A percentile compares a stretch with the other conserved stretches of the same genome.
Evolutionary conservation across 2,329 filamentous ascomycete species (phyloP).

Genomic region (Parastagonospora avenae): DNA sequence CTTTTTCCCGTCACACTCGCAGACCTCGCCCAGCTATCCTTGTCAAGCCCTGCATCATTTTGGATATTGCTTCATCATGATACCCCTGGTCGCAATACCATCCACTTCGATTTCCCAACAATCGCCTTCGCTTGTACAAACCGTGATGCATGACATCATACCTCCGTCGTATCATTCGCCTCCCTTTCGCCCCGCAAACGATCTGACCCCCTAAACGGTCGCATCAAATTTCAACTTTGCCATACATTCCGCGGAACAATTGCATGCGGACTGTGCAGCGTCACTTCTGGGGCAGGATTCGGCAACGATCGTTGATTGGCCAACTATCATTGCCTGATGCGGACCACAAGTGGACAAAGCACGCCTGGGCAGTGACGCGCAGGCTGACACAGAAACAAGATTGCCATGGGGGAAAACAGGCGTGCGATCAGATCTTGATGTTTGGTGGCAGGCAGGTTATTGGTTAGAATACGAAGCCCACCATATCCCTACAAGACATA

Average conservation of each 20-base stretch:
- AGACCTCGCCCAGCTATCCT: too few species aligned
- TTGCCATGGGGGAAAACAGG: background rate
- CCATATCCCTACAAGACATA: too few species aligned
- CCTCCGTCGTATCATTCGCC: constrained; percentile 8
- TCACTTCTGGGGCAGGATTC: constrained; percentile 3
- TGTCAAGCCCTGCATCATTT: background rate
- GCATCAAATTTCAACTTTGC: constrained; percentile 2
- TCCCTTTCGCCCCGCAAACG: constrained; percentile 2
- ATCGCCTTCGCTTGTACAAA: background rate
- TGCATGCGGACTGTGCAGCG: background rate
- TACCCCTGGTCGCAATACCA: background rate
- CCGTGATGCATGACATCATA: constrained; percentile 23
- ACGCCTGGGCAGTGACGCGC: constrained; percentile 20
- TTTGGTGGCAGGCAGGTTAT: too few species aligned
- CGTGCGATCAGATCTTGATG: too few species aligned
- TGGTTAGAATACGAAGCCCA: too few species aligned
- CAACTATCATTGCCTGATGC: constrained; percentile 19
- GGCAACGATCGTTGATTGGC: constrained; percentile 16
- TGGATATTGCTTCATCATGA: background rate
- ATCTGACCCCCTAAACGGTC: constrained; percentile 1
- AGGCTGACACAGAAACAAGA: background rate
- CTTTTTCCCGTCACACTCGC: too few species aligned
- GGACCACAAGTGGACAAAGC: constrained; percentile 12
- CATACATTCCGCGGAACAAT: background rate
- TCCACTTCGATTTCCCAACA: background rate